Base-by-base conservation (phyloP, 2,329 filamentous ascomycete species). In the Hypoxylon sp. region DNA sequence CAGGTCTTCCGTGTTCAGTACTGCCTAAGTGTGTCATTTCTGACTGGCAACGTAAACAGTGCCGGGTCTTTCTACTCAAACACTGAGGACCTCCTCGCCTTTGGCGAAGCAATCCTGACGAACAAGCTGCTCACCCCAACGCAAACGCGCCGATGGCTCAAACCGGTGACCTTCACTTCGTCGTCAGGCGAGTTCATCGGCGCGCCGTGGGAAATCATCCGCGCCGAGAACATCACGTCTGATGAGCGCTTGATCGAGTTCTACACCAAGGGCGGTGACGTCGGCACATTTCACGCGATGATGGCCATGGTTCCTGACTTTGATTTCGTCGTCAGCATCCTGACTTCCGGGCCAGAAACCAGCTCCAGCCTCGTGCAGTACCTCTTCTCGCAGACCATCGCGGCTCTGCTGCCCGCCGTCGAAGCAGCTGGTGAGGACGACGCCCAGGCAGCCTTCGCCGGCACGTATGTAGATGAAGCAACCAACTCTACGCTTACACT, bases 171-270 rank as follows among this genome's bases (percentile, higher is more conserved):
- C 5, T 78, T 79, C 70, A 84, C 81, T 1, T 79, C 80, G 0
- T 79, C 77, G 2, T 75, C 76, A 61, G 79, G 78, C 2, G 77
- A 79, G 44, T 78, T 80, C 27, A 76, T 85, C 33, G 85, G 84
- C 6, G 78, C 78, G 5, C 83, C 83, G 0, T 86, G 84, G 83
- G 84, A 86, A 71, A 86, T 86, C 53, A 75, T 80, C 25, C 81
- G 81, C 31, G 71, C 75, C 31, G 73, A 80, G 58, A 78, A 77
- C 69, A 65, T 82, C 31, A 80, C 80, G 4, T 68, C 74, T 0
- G 81, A 82, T 64, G 77, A 79, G 27, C 80, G 82, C 2, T 70
- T 83, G 0, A 74, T 85, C 13, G 83, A 86, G 27, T 58, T 86
- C 1, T 85, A 85, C 74, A 81, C 82, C 25, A 87, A 86, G 72